phyloP scores from a whole-genome alignment of 2,329 filamentous ascomycete species.

The Fusarium begoniae region DNA sequence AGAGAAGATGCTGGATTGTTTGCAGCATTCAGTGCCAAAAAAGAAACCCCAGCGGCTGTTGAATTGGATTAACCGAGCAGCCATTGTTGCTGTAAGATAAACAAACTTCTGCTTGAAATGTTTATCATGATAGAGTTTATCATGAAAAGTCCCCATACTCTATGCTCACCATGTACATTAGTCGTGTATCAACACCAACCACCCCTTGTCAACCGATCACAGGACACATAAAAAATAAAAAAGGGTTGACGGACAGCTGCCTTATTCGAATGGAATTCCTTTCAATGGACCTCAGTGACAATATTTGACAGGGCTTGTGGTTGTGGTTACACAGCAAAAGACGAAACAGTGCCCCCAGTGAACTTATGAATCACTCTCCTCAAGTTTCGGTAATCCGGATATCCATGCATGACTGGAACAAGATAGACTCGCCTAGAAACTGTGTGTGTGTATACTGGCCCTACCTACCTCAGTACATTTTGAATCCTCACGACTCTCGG shows the following conservation, averaged over 20 bases:
- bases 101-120: not conserved
- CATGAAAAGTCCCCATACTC: not conserved
- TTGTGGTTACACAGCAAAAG: not conserved
- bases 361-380: not conserved
- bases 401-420: not conserved
- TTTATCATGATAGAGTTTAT: not conserved
- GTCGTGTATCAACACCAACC: slow-evolving; percentile 4
- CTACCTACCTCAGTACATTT: not conserved
- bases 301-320: not conserved
- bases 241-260: not conserved
- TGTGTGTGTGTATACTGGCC: not conserved
- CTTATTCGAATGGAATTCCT: not conserved
- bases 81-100: not conserved
- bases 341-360: not conserved
- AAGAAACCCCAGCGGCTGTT: no score
- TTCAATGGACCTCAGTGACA: not conserved
- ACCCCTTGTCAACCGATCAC: slow-evolving; percentile 12
- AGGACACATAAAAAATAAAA: slow-evolving; percentile 9
- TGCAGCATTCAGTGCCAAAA: not conserved
- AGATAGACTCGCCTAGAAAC: not conserved
- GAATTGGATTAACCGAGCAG: not conserved
- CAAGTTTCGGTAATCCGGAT: not conserved
- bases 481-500: not conserved
- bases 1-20: not conserved
- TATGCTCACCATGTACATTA: not conserved